Conservation (phyloP, 1,139 yeast species). For the Pichia inconspicua region DNA sequence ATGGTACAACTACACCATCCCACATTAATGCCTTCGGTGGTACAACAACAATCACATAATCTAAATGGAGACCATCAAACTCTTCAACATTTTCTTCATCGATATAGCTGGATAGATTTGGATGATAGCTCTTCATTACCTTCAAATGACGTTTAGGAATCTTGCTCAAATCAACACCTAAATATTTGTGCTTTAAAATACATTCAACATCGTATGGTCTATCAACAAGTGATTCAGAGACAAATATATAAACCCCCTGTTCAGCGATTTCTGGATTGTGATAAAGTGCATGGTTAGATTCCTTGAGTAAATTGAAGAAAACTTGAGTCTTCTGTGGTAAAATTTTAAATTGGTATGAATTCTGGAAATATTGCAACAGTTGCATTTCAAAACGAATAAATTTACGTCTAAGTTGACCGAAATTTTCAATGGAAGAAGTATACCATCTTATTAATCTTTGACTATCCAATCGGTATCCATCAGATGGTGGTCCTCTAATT, state of each 20-base stretch:
- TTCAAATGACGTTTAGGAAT: slow-evolving; percentile 27
- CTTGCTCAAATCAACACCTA: slow-evolving; percentile 26
- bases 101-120: slow-evolving; percentile 11
- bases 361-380: slow-evolving; percentile 65
- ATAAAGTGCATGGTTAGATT: slow-evolving; percentile 69
- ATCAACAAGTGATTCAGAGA: slow-evolving; percentile 47
- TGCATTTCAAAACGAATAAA: slow-evolving; percentile 63
- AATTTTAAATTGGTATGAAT: slow-evolving; percentile 62
- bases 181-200: slow-evolving; percentile 25
- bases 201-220: slow-evolving; percentile 33
- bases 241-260: slow-evolving; percentile 69
- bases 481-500: slow-evolving; percentile 52
- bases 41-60: slow-evolving; percentile 67
- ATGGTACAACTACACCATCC: slow-evolving; percentile 72
- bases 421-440: slow-evolving; percentile 72
- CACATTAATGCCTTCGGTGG: slow-evolving; percentile 84
- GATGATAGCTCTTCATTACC: slow-evolving; percentile 14
- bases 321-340: slow-evolving; percentile 47
- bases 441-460: slow-evolving; percentile 74
- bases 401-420: slow-evolving; percentile 79
- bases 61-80: slow-evolving; percentile 18
- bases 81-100: slow-evolving; percentile 33
- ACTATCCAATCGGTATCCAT: slow-evolving; percentile 34
- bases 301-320: slow-evolving; percentile 50
- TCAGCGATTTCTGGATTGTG: slow-evolving; percentile 52